Evolutionary conservation across 2,329 filamentous ascomycete species (phyloP).

Genomic region (Immersiporthe knoxdaviesiana): DNA sequence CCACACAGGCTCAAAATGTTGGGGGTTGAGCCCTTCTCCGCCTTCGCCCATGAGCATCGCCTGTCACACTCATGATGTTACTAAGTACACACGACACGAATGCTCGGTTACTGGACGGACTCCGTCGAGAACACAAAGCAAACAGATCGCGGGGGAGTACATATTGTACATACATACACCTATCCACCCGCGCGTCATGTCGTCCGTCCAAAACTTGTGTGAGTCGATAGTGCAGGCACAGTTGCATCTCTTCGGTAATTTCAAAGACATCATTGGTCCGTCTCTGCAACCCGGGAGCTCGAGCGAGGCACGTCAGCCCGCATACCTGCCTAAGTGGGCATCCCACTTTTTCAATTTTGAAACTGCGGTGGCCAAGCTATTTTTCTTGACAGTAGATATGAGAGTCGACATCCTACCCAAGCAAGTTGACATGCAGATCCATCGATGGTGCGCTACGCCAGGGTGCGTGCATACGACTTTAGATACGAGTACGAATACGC

Average conservation of each 20-base stretch:
- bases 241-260: background rate
- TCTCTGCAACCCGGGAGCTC: background rate
- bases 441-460: background rate
- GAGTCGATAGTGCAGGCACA: background rate
- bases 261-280: background rate
- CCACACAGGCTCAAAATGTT: background rate
- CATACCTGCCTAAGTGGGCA: conserved; percentile 8
- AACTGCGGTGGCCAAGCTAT: background rate
- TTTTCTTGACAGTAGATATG: background rate
- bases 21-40: too few species aligned
- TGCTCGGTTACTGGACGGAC: background rate
- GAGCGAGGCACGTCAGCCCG: background rate
- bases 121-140: background rate
- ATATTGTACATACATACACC: background rate
- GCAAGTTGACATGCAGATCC: conserved; percentile 7
- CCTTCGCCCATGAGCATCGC: too few species aligned
- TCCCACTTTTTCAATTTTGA: background rate
- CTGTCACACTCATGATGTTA: background rate
- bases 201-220: background rate
- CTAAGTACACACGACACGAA: background rate
- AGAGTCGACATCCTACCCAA: background rate
- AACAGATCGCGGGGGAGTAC: background rate
- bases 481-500: conserved; percentile 4
- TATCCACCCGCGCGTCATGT: background rate
- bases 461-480: background rate